Base-by-base conservation (phyloP, 164 flowering plant species). In the Dillenia turbinata region DNA sequence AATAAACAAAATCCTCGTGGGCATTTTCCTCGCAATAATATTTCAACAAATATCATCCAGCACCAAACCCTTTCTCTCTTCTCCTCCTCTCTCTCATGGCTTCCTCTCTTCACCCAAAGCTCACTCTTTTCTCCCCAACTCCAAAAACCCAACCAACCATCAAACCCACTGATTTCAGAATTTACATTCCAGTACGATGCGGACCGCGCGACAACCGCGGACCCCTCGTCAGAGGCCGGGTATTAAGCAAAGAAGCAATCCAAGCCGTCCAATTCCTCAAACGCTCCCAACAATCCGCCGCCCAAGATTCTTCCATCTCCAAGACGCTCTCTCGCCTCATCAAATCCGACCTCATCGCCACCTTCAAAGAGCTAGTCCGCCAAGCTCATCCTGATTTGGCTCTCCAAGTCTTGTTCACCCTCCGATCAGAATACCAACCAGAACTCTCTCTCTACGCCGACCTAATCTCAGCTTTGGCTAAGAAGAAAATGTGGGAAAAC, bases 231-330 rank as follows among this genome's bases (percentile, higher is more conserved):
- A 84, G 79, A 54, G 97, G 97, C 60, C 85, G 97, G 10, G 62
- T 74, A 47, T 79, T 90, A 4, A 79, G 85, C 86, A 77, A 69
- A 49, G 98, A 93, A 74, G 92, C 97, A 43, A 90, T 93, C 73
- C 92, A 81, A 56, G 95, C 93, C 54, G 68, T 89, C 54, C 98
- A 90, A 71, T 57, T 89, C 62, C 89, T 93, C 47, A 93, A 93
- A 56, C 84, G 95, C 12, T 81, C 89, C 48, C 64, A 69, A n/a
- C 64, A 63, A 61, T 40, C 56, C 10, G 40, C 57, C 60, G 68
- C 58, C 69, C 46, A 51, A 63, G 17, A 55, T 63, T 66, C 51
- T 61, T 50, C 70, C 61, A 15, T 72, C 64, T 63, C 75, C 71
- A 70, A 49, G 9, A 73, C 79, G 60, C 77, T 88, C 57, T 56